Conservation (phyloP, 306 rosid genomes). For the Acacia melanoxylon region DNA sequence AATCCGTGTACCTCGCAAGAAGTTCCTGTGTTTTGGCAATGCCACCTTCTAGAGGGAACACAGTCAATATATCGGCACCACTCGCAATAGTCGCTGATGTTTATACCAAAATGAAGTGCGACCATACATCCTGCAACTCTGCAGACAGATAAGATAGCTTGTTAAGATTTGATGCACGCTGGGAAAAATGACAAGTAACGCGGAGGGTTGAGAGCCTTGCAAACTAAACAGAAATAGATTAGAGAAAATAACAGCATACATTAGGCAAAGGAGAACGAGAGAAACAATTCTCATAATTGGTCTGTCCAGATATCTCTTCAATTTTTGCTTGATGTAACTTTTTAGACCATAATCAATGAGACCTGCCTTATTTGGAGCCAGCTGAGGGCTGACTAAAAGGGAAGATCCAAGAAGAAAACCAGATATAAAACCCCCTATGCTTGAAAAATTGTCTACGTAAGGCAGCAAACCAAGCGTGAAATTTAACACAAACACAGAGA, state of each 20-base stretch:
- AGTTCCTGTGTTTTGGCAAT: conserved; percentile 55
- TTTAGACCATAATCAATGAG: conserved; percentile 45
- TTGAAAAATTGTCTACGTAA: conserved; percentile 74
- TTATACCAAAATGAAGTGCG: conserved; percentile 60
- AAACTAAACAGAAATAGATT: conserved; percentile 15
- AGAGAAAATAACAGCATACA: conserved; percentile 51
- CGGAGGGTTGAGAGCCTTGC: conserved; percentile 20
- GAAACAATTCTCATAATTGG: conserved; percentile 61
- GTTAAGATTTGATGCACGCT: conserved; percentile 31
- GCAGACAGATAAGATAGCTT: conserved; percentile 36
- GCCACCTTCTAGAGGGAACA: conserved; percentile 74
- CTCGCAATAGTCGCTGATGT: conserved; percentile 76
- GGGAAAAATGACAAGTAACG: conserved; percentile 28
- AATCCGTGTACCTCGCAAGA: conserved; percentile 71
- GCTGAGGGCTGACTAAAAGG: conserved; percentile 55
- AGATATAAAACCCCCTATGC: conserved; percentile 76
- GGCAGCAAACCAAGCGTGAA: conserved; percentile 80
- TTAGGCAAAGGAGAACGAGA: conserved; percentile 62
- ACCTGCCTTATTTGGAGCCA: conserved; percentile 57
- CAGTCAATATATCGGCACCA: conserved; percentile 85
- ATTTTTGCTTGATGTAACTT: conserved; percentile 48
- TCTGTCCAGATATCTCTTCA: conserved; percentile 66
- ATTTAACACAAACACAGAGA: conserved; percentile 57
- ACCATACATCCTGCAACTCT: conserved; percentile 78
- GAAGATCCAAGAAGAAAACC: conserved; percentile 84